Evolutionary conservation across 345 rosid genomes (phyloP).

Genomic region (Kandelia obovata): DNA sequence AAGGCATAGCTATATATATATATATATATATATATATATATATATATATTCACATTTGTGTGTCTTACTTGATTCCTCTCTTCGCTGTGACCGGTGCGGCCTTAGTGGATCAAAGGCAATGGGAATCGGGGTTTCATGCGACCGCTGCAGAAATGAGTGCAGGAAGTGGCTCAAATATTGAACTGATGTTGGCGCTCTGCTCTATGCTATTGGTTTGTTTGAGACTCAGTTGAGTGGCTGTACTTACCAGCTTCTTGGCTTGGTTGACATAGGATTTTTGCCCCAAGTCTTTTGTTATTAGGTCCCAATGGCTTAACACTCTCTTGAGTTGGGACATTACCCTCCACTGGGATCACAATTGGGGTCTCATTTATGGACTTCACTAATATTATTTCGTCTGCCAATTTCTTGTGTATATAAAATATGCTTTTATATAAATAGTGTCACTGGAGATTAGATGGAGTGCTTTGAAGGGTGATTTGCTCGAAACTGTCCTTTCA

Average conservation of each 20-base stretch:
- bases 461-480: too few relatives aligned
- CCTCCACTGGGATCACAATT: constrained; percentile 42
- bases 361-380: constrained; percentile 54
- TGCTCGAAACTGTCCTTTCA: too few relatives aligned
- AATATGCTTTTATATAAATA: too few relatives aligned
- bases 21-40: too few relatives aligned
- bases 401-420: constrained; percentile 49
- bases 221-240: constrained; percentile 79
- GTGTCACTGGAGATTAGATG: too few relatives aligned
- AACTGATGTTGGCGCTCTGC: constrained; percentile 65
- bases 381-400: constrained; percentile 54
- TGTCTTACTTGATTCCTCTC: constrained; percentile 72
- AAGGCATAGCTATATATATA: too few relatives aligned
- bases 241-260: constrained; percentile 68
- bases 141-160: constrained; percentile 64
- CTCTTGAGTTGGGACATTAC: constrained; percentile 70
- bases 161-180: constrained; percentile 68
- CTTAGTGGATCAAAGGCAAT: constrained; percentile 44
- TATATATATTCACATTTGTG: constrained; percentile 19
- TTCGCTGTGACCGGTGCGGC: constrained; percentile 72
- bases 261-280: constrained; percentile 68
- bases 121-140: constrained; percentile 75
- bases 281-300: constrained; percentile 47
- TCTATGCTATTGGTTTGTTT: constrained; percentile 67
- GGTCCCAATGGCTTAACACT: constrained; percentile 64